Base-by-base conservation (phyloP, 495 filamentous ascomycete genomes). In the Aspergillus avenaceus region DNA sequence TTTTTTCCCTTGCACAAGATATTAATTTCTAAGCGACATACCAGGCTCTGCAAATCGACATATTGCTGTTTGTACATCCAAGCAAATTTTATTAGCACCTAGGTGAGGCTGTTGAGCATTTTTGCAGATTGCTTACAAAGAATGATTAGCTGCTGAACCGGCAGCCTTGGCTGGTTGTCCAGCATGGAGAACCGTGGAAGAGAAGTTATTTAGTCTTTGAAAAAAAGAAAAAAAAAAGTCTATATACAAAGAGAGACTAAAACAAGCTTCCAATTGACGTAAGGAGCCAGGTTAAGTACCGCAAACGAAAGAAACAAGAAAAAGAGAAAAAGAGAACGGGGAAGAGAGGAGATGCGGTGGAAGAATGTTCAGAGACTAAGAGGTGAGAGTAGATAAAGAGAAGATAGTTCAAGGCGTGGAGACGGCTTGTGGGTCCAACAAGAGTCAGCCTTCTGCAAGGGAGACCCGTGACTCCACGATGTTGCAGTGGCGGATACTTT, bases 11-110 rank as follows among this genome's bases (percentile, higher is more conserved):
- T n/a, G n/a, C n/a, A 24, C 24, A 29, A 32, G 21, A 23, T n/a
- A 27, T 26, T 23, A 40, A 40, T 8, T 14, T 46, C 27, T 23
- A 23, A 42, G 31, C 23, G 50, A 65, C 65, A 47, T 70, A 75
- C 72, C 68, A 32, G 82, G 92, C 63, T 97, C 92, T 43, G 91
- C 88, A 60, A 97, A 91, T 56, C 92, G 82, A 63, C 75, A 79
- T 73, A 82, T 75, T 61, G 78, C 76, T 80, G 23, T 27, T 41
- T 34, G 34, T n/a, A n/a, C n/a, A n/a, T n/a, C n/a, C n/a, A n/a
- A n/a, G n/a, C n/a, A n/a, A n/a, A n/a, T n/a, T n/a, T n/a, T n/a
- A n/a, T n/a, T n/a, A n/a, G n/a, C n/a, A n/a, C n/a, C n/a, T n/a
- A n/a, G n/a, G n/a, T n/a, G n/a, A n/a, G n/a, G n/a, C n/a, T n/a